Evolutionary conservation across 2,329 filamentous ascomycete species (phyloP).

Genomic region (Bipolaris victoriae): DNA sequence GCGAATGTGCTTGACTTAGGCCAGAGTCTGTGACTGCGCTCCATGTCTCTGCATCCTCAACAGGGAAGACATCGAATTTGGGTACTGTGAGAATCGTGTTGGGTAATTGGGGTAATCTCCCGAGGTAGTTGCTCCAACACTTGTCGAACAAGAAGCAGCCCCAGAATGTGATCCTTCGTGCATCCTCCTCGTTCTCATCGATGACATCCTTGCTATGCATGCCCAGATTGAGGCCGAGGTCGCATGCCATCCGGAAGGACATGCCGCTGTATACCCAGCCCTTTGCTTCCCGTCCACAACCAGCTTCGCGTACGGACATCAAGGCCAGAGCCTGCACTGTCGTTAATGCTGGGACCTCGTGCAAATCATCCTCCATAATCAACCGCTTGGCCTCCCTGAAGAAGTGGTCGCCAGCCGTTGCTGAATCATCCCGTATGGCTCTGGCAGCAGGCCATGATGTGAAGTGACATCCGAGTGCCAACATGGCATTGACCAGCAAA

Average conservation of each 20-base stretch:
- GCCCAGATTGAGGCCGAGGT: conserved; percentile 86
- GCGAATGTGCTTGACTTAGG: conserved; percentile 72
- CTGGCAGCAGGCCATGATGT: conserved; percentile 77
- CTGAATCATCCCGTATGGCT: conserved; percentile 72
- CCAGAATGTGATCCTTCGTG: conserved; percentile 92
- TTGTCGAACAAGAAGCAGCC: conserved; percentile 98
- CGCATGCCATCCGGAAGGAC: conserved; percentile 96
- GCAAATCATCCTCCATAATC: conserved; percentile 89
- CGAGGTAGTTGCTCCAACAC: conserved; percentile 97
- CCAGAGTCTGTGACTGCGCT: conserved; percentile 86
- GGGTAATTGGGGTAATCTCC: conserved; percentile 85
- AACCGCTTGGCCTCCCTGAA: conserved; percentile 91
- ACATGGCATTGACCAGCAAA: conserved; percentile 89
- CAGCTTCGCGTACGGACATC: conserved; percentile 96
- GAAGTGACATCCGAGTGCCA: conserved; percentile 92
- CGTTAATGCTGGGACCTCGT: conserved; percentile 84
- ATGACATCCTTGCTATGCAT: conserved; percentile 64
- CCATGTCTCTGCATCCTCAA: conserved; percentile 86
- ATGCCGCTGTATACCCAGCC: conserved; percentile 99
- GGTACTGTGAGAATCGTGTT: conserved; percentile 80
- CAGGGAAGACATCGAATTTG: conserved; percentile 88
- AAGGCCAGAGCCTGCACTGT: conserved; percentile 92
- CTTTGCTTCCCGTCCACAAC: conserved; percentile 90
- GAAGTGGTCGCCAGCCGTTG: conserved; percentile 93
- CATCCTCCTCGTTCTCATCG: conserved; percentile 85